Conservation (phyloP, 1,284 basidiomycete genomes). For the Puccinia polysora region DNA sequence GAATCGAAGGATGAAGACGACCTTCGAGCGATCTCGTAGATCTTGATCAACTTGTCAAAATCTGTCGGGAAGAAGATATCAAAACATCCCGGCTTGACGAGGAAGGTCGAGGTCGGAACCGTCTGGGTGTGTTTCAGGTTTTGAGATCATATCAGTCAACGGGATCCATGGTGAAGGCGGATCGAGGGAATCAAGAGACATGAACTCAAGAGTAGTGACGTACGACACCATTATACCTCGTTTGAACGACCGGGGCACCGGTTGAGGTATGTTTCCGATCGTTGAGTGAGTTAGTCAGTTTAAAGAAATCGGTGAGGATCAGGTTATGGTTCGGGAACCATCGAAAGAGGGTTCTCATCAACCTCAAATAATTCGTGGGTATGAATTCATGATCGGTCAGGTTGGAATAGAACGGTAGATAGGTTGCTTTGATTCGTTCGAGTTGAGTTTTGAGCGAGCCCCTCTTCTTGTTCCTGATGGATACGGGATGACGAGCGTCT, state of each 20-base stretch:
- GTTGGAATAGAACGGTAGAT: conserved; percentile 84
- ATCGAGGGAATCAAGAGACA: not conserved
- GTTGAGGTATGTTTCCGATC: conserved; percentile 56
- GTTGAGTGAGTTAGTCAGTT: conserved; percentile 76
- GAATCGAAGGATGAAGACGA: no score
- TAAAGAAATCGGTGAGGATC: conserved; percentile 85
- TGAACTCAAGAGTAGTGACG: conserved; percentile 35
- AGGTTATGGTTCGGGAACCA: conserved; percentile 87
- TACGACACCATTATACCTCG: conserved; percentile 74
- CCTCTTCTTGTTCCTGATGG: conserved; percentile 48
- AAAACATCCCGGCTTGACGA: conserved; percentile 93
- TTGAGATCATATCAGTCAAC: not conserved
- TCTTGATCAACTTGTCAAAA: conserved; percentile 59
- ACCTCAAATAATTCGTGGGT: conserved; percentile 81
- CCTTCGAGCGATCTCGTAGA: not conserved
- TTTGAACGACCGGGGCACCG: conserved; percentile 94
- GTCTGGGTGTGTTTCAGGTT: conserved; percentile 45
- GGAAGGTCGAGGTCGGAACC: conserved; percentile 80
- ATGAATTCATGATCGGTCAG: conserved; percentile 83
- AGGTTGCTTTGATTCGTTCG: conserved; percentile 49
- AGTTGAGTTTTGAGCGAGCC: not conserved
- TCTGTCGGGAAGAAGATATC: conserved; percentile 99
- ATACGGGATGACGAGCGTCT: conserved; percentile 50
- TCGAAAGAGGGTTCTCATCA: conserved; percentile 74
- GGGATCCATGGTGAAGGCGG: not conserved